Base-by-base conservation (phyloP, 2,329 filamentous ascomycete species). In the Phyllosticta citribraziliensis region DNA sequence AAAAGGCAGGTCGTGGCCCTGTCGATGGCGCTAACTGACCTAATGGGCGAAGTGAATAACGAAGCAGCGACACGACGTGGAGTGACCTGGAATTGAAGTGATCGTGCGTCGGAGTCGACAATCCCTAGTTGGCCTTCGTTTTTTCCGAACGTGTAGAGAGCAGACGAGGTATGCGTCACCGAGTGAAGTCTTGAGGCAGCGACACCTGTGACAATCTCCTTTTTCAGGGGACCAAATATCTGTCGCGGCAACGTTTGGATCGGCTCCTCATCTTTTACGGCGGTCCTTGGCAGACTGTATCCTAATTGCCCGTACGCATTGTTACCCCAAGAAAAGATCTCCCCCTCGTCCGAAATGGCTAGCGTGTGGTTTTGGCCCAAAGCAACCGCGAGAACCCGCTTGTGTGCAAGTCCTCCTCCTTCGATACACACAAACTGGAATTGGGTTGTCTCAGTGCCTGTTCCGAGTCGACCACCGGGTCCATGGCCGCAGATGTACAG, bases 51-150 rank as follows among this genome's bases (percentile, higher is more conserved):
- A 60, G 80, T 83, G 69, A 94, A 89, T 0, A 96, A 80, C 0
- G 91, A 94, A 0, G 91, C 90, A 0, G 91, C 92, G 52, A 99
- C 92, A 70, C 88, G 93, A 55, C 94, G 84, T 24, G 94, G 94
- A 0, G 84, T 85, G 20, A 82, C 76, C 70, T 97, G 94, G n/a
- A 88, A 78, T 66, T 94, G 89, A 5, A 97, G 81, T 0, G 91
- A 97, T 54, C 92, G 85, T 25, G 94, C 95, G 74, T 97, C 93
- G 0, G 94, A 93, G 72, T 97, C 94, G 76, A 97, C 91, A 58
- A 99, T 81, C 5, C 91, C 94, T 55, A 99, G 82, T 72, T 99
- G 94, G 1, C 94, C 94, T 67, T 91, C 86, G 68, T 97, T 99
- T 68, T 94, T 95, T 22, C 94, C 94, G 81, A 96, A 99, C 2